Conservation (phyloP, 345 rosid species). For the Euphorbia pulcherrima region DNA sequence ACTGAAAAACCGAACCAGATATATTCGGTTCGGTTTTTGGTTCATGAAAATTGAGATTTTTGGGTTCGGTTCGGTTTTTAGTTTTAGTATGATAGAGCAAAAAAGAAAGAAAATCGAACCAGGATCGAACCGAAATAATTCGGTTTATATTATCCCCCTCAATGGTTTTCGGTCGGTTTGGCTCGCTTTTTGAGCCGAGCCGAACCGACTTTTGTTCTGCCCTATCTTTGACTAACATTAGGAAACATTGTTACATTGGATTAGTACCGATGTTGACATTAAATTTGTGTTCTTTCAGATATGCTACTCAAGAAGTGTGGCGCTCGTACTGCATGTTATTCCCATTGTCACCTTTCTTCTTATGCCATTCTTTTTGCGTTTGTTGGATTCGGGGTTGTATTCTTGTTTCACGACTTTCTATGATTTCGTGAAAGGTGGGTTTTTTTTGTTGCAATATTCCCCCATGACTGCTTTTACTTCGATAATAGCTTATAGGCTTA, state of each 20-base stretch:
- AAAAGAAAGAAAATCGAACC: too few relatives aligned
- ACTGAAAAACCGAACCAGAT: too few relatives aligned
- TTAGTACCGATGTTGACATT: slow-evolving; percentile 11
- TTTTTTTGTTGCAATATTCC: slow-evolving; percentile 9
- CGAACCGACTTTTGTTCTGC: too few relatives aligned
- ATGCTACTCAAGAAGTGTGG: slow-evolving; percentile 67
- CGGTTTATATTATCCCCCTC: too few relatives aligned
- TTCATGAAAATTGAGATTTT: too few relatives aligned
- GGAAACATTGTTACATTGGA: neutral
- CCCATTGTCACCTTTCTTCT: slow-evolving; percentile 57
- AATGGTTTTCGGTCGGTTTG: too few relatives aligned
- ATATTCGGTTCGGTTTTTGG: too few relatives aligned
- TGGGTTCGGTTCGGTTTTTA: too few relatives aligned
- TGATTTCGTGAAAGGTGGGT: slow-evolving; percentile 71
- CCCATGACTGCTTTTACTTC: slow-evolving; percentile 1
- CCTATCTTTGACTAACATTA: neutral
- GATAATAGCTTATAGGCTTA: neutral
- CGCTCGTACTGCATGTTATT: slow-evolving; percentile 63
- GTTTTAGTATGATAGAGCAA: too few relatives aligned
- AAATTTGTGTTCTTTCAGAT: slow-evolving; percentile 49
- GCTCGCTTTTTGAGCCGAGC: too few relatives aligned
- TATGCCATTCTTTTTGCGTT: slow-evolving; percentile 57
- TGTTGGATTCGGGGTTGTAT: slow-evolving; percentile 39
- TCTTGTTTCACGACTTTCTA: slow-evolving; percentile 47
- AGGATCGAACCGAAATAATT: too few relatives aligned